A percentile compares a stretch with the other conserved stretches of the same genome.
Conservation (phyloP, 805 yeast genomes). For the Grigorovia transvaalensis region DNA sequence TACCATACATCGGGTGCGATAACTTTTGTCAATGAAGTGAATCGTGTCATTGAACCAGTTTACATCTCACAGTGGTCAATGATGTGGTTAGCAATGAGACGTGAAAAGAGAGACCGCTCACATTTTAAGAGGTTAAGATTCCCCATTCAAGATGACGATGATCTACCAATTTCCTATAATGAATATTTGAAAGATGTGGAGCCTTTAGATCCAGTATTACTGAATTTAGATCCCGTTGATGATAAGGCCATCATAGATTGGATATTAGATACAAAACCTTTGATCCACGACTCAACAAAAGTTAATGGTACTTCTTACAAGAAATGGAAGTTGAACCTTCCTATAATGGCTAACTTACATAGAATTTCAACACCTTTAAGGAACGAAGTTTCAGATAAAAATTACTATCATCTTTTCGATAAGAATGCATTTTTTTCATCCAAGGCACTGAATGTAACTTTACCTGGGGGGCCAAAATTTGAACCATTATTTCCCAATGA, state of each 20-base stretch:
- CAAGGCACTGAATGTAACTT: conserved; percentile 73
- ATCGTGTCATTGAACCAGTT: conserved; percentile 85
- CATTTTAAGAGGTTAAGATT: conserved; percentile 87
- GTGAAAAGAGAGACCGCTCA: conserved; percentile 82
- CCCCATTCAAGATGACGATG: conserved; percentile 97
- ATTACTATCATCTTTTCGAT: conserved; percentile 64
- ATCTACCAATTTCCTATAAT: conserved; percentile 79
- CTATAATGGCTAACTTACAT: conserved; percentile 55
- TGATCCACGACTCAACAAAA: conserved; percentile 42
- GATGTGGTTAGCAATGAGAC: conserved; percentile 84
- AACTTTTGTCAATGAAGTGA: conserved; percentile 86
- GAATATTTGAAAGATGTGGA: conserved; percentile 68
- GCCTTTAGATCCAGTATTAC: conserved; percentile 57
- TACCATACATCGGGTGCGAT: conserved; percentile 92
- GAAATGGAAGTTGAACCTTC: conserved; percentile 54
- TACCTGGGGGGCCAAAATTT: conserved; percentile 95
- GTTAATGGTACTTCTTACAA: conserved; percentile 74
- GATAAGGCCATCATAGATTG: conserved; percentile 58
- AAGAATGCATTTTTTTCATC: conserved; percentile 78
- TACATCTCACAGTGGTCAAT: conserved; percentile 94
- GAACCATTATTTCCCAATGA: conserved; percentile 70
- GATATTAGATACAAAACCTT: conserved; percentile 72
- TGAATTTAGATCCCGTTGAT: conserved; percentile 55
- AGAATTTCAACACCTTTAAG: conserved; percentile 62
- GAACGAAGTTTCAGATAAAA: conserved; percentile 46